Base-by-base conservation (phyloP, 495 filamentous ascomycete species). In the Aspergillus egyptiacus region DNA sequence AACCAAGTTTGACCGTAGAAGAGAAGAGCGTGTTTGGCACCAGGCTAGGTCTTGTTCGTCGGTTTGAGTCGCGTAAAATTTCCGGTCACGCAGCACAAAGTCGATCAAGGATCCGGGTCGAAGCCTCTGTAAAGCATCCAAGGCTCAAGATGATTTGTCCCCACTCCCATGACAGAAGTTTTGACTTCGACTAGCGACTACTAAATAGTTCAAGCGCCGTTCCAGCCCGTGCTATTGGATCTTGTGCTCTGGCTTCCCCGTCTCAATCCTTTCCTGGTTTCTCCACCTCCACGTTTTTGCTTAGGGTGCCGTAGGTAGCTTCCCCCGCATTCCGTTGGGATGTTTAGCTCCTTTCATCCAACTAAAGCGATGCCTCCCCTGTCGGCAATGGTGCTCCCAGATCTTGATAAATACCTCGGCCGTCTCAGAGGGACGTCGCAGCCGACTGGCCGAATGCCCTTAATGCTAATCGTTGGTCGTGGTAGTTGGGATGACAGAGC, bases 381-480 rank as follows among this genome's bases (percentile, higher is more conserved):
- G 24, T 40, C 51, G 51, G 51, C 31, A 50, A 41, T 28, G 47
- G 36, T 32, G 42, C 23, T 38, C 39, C 22, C 18, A 49, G 27
- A 46, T 35, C 33, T 23, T 10, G 42, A 11, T 54, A 42, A 13
- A 39, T 53, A 53, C 67, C 65, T 68, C 67, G 65, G 67, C 51
- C 14, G 63, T 53, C 55, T 55, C 15, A 50, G 17, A 38, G 18
- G 14, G 41, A 31, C 27, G 44, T 31, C 28, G 43, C 10, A 6
- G 33, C 50, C 46, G 46, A 19, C 31, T 38, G 9, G 17, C 32
- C 38, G 24, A 19, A n/a, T 25, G 2, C 15, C 17, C n/a, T 24
- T 27, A 17, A 31, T 23, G 24, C 14, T 28, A 20, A 40, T 32
- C 35, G 27, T 31, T 38, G 19, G n/a, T 32, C 25, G 30, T 22